Evolutionary conservation across 106 monocot genomes (phyloP).

Genomic region (Gastrodia elata): DNA sequence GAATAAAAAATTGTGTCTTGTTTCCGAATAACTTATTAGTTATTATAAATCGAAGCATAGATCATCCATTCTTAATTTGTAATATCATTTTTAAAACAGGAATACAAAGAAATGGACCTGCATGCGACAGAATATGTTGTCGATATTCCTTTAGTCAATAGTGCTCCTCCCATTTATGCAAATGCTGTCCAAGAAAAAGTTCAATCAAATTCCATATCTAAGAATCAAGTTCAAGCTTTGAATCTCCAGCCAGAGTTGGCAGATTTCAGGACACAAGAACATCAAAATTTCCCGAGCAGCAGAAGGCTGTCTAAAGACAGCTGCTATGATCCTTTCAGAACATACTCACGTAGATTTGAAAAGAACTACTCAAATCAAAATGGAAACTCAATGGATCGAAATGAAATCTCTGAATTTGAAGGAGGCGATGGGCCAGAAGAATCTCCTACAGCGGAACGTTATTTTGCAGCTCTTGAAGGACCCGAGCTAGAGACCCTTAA

Average conservation of each 20-base stretch:
- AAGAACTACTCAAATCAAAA: neutral
- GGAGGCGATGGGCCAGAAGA: constrained; percentile 14
- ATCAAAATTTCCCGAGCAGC: neutral
- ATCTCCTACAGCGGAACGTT: constrained; percentile 41
- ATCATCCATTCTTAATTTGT: too few species aligned
- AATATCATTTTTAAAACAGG: too few species aligned
- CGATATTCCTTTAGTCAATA: too few species aligned
- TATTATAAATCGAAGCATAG: too few species aligned
- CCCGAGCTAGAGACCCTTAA: constrained; percentile 60
- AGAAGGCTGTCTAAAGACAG: neutral
- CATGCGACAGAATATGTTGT: too few species aligned
- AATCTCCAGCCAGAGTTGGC: neutral
- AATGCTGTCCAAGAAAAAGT: too few species aligned
- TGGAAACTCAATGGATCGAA: neutral
- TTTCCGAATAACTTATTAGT: too few species aligned
- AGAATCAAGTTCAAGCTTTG: neutral
- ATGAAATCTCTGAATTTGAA: neutral
- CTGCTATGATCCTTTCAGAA: constrained; percentile 1
- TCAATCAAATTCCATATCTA: too few species aligned
- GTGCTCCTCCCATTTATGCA: too few species aligned
- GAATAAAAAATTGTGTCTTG: too few species aligned
- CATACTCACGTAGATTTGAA: neutral
- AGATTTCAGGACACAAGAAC: neutral
- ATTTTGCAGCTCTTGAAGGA: constrained; percentile 56
- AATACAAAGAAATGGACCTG: too few species aligned